Percentiles rank a stretch among this genome's conserved stretches.
Conservation (phyloP, 768 basidiomycete genomes). For the Sporobolomyces pararoseus region DNA sequence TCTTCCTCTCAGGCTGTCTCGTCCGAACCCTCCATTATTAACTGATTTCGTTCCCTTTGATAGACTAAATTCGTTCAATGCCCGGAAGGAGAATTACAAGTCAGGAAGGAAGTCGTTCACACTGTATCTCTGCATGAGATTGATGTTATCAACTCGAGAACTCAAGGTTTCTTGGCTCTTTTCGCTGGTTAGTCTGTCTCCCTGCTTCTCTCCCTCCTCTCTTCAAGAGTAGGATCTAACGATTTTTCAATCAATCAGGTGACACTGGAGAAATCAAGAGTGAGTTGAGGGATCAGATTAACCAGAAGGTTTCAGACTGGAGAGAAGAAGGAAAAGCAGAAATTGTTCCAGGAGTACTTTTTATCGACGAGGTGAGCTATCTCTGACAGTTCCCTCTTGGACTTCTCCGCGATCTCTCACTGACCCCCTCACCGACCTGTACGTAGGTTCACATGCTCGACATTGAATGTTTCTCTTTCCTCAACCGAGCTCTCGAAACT, state of each 20-base stretch:
- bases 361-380: conserved; percentile 71
- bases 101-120: conserved; percentile 93
- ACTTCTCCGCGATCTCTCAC: background rate
- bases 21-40: background rate
- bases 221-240: too few relatives aligned
- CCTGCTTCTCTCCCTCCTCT: background rate
- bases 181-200: conserved; percentile 49
- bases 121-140: conserved; percentile 98
- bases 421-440: background rate
- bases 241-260: conserved; percentile 55
- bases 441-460: conserved; percentile 93
- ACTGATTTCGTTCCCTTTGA: background rate
- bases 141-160: conserved; percentile 97
- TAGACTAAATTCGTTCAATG: conserved; percentile 98
- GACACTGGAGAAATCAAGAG: conserved; percentile 99
- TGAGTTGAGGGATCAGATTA: conserved; percentile 91
- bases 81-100: conserved; percentile 96
- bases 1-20: background rate
- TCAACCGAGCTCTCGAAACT: conserved; percentile 90
- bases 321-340: conserved; percentile 97
- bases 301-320: conserved; percentile 95
- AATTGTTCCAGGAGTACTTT: conserved; percentile 89
- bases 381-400: background rate
- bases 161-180: conserved; percentile 95
- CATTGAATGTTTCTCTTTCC: conserved; percentile 97